These are phyloP conservation scores for Yarrowia divulgata DNA, from an alignment of 805 yeast genomes.

Conservation along the genomic window DNA sequence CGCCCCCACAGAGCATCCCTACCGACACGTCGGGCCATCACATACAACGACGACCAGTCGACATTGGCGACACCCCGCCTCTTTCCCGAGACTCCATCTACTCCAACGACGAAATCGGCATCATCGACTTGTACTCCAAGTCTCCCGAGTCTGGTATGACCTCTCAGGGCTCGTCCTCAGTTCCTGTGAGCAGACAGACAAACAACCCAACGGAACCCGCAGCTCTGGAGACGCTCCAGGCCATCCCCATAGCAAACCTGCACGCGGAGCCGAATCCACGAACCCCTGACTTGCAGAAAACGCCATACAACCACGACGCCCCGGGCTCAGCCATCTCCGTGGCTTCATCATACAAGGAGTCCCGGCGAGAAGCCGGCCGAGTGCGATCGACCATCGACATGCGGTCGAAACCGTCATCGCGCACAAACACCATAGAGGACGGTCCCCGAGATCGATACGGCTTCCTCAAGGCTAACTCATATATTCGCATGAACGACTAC, in stretches of 20 bases:
- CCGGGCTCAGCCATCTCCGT: slow-evolving; percentile 31
- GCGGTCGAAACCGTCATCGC: slow-evolving; percentile 35
- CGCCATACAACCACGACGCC: slow-evolving; percentile 30
- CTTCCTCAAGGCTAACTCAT: slow-evolving; percentile 70
- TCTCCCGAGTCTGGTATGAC: slow-evolving; percentile 36
- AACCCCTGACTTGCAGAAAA: slow-evolving; percentile 22
- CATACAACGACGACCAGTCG: slow-evolving; percentile 15
- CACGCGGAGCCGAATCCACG: slow-evolving; percentile 1
- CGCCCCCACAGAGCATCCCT: slow-evolving; percentile 18
- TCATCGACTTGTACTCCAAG: slow-evolving; percentile 29
- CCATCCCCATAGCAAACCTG: slow-evolving; percentile 5
- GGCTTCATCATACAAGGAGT: slow-evolving; percentile 35
- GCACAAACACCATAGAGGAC: slow-evolving; percentile 30
- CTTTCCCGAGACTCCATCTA: slow-evolving; percentile 24
- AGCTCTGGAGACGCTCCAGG: slow-evolving; percentile 20
- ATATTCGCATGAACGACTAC: slow-evolving; percentile 62
- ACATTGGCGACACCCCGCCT: slow-evolving; percentile 25
- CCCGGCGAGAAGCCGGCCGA: slow-evolving; percentile 30
- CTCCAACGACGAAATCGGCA: slow-evolving; percentile 34
- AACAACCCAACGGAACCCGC: not conserved
- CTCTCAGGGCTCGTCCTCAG: slow-evolving; percentile 25
- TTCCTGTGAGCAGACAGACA: slow-evolving; percentile 8
- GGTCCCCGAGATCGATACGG: slow-evolving; percentile 77
- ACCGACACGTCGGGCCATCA: slow-evolving; percentile 7
- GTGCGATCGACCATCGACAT: slow-evolving; percentile 35